Evolutionary conservation across 2,329 filamentous ascomycete species (phyloP).

Genomic region (Endothia cerciana): DNA sequence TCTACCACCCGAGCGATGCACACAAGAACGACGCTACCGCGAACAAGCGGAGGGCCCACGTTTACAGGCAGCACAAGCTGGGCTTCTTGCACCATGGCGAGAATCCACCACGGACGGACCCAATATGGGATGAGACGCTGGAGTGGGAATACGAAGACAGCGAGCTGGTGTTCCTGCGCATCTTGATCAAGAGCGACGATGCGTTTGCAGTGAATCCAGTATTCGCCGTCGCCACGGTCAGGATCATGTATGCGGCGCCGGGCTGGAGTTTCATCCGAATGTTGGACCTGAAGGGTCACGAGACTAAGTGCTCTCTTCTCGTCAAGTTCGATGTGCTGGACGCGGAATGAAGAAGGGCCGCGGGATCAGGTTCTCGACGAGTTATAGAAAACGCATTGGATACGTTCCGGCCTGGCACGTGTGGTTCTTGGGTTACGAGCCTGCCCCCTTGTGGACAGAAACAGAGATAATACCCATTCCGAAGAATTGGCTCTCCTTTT

Average conservation of each 20-base stretch:
- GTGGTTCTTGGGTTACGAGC: too few relatives aligned
- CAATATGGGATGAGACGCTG: slow-evolving; percentile 67
- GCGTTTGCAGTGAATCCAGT: slow-evolving; percentile 65
- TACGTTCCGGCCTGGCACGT: too few relatives aligned
- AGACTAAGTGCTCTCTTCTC: slow-evolving; percentile 65
- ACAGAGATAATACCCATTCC: not conserved
- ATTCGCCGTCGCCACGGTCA: slow-evolving; percentile 63
- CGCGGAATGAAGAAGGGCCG: slow-evolving; percentile 11
- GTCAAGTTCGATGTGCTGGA: slow-evolving; percentile 63
- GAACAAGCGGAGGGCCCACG: slow-evolving; percentile 62
- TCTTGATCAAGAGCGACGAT: slow-evolving; percentile 70
- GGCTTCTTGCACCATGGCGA: slow-evolving; percentile 61
- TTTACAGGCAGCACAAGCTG: slow-evolving; percentile 59
- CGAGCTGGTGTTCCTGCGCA: slow-evolving; percentile 65
- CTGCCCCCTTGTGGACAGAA: not conserved
- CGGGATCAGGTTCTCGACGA: too few relatives aligned
- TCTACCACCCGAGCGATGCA: slow-evolving; percentile 61
- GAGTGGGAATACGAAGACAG: slow-evolving; percentile 73
- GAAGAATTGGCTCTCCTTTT: not conserved
- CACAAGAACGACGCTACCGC: slow-evolving; percentile 45
- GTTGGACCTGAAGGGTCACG: slow-evolving; percentile 65
- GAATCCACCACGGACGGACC: slow-evolving; percentile 62
- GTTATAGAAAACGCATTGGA: too few relatives aligned
- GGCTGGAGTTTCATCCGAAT: slow-evolving; percentile 69
- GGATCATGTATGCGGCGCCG: slow-evolving; percentile 57